These are phyloP conservation scores for Ganoderma meredithae DNA, from an alignment of 1,284 basidiomycete genomes.

Conservation along the genomic window DNA sequence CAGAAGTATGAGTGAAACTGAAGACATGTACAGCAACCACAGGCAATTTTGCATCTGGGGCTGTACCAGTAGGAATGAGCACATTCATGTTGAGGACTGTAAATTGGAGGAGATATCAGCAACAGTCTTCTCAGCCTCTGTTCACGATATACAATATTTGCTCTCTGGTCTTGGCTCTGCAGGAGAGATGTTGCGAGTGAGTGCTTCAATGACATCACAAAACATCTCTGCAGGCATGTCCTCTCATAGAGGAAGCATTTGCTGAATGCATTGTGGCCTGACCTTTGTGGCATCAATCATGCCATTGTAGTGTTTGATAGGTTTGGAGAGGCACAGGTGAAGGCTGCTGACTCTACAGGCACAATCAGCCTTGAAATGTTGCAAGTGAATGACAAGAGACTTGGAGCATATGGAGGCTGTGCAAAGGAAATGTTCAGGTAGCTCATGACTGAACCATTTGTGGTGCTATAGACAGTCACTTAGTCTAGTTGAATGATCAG, in stretches of 20 bases:
- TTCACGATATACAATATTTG: neutral
- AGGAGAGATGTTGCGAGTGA: neutral
- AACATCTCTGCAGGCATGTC: constrained; percentile 7
- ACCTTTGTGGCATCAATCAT: constrained; percentile 23
- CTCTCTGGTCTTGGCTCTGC: neutral
- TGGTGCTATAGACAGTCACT: constrained; percentile 30
- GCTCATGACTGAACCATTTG: constrained; percentile 38
- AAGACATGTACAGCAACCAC: constrained; percentile 43
- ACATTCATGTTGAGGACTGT: constrained; percentile 55
- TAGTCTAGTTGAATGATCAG: constrained; percentile 30
- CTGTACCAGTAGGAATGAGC: constrained; percentile 39
- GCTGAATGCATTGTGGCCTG: constrained; percentile 29
- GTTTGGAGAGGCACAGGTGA: constrained; percentile 33
- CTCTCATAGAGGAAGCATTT: neutral
- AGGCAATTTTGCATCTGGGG: constrained; percentile 42
- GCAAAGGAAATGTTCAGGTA: constrained; percentile 65
- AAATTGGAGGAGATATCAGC: too few species aligned
- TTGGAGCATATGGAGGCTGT: constrained; percentile 44
- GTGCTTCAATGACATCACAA: neutral
- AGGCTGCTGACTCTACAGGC: constrained; percentile 49
- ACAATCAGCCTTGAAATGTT: neutral
- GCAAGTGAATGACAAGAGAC: neutral
- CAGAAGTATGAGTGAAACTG: too few species aligned
- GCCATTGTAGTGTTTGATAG: constrained; percentile 15
- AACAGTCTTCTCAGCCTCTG: too few species aligned